Evolutionary conservation across 73 alveolate species (phyloP), one percentile per base, ranked within the genome.

Genomic region (Symbiodinium natans): DNA sequence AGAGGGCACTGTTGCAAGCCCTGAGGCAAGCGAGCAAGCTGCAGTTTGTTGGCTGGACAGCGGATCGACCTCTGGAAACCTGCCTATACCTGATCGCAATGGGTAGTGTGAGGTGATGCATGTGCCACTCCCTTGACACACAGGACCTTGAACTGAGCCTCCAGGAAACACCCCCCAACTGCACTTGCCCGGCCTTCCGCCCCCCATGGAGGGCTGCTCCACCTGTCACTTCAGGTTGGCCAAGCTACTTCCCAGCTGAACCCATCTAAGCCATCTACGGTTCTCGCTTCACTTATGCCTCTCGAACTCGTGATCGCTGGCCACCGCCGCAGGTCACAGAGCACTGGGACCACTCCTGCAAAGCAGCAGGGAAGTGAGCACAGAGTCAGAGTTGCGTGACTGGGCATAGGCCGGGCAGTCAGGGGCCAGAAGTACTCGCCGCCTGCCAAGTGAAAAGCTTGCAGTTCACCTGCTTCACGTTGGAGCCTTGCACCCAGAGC

Each of bases 291-390:
- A n/a, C n/a, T n/a, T n/a, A n/a, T n/a, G n/a, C 77, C 77, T 63
- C 77, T 63, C 77, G 77, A 63, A 63, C 77, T 63, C 77, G 77
- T 34, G 77, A 63, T 21, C 95, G 95, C 43, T 88, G 95, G 43
- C 95, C 95, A 11, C 95, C 95, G 19, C 95, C 95, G 29, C 95
- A 88, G 36, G 40, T 63, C 27, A 40, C 71, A 19, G 95, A 56
- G 95, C 95, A 88, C 43, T 88, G 95, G 86, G 95, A 88, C 95
- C 95, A 88, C 36, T 59, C 95, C 94, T 87, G 83, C n/a, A 25
- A 80, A 29, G n/a, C n/a, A n/a, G 84, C 41, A 73, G 29, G 40
- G 15, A 34, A n/a, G 84, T 38, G 15, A 73, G 1, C 83, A 29
- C 1, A 56, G 39, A 29, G 82, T 9, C 6, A 9, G 59, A 46